Percentiles rank a stretch among this genome's conserved stretches.
Evolutionary conservation across 768 basidiomycete species (phyloP).

Genomic region (Lactarius psammicola): DNA sequence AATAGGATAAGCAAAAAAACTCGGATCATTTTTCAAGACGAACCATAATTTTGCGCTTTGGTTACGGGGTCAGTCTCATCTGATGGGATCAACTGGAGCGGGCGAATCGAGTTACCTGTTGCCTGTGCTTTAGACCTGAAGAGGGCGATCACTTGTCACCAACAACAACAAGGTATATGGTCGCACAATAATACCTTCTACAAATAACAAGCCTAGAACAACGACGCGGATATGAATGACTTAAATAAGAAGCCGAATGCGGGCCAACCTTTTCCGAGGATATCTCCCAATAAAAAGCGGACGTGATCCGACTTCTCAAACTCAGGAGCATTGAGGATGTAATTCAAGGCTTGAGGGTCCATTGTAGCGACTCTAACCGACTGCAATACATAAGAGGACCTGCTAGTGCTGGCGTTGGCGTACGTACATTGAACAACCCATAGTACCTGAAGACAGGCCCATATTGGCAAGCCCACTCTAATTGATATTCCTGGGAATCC

Average conservation of each 20-base stretch:
- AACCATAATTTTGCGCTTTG: constrained; percentile 24
- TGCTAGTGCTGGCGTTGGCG: background rate
- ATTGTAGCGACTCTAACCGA: background rate
- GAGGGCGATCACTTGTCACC: background rate
- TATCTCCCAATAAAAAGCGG: constrained; percentile 2
- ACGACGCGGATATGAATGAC: background rate
- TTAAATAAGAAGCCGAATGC: background rate
- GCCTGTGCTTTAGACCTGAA: constrained; percentile 17
- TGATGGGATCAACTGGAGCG: background rate
- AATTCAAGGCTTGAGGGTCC: constrained; percentile 22
- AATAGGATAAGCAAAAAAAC: background rate
- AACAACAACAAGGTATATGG: background rate
- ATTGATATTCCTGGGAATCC: constrained; percentile 8
- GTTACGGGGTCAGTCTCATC: constrained; percentile 1
- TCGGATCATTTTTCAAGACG: background rate
- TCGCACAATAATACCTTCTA: constrained; percentile 11
- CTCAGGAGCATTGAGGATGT: constrained; percentile 17
- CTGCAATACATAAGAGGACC: constrained; percentile 1
- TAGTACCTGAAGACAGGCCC: constrained; percentile 14
- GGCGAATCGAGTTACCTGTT: constrained; percentile 15
- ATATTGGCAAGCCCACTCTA: constrained; percentile 19
- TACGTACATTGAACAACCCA: constrained; percentile 22
- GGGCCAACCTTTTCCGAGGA: constrained; percentile 18
- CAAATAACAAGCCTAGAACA: constrained; percentile 18
- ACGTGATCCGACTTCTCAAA: constrained; percentile 15